Percentiles rank a stretch among this genome's conserved stretches.
Evolutionary conservation across 1,284 basidiomycete species (phyloP).

Genomic region (Pholiota adiposa): DNA sequence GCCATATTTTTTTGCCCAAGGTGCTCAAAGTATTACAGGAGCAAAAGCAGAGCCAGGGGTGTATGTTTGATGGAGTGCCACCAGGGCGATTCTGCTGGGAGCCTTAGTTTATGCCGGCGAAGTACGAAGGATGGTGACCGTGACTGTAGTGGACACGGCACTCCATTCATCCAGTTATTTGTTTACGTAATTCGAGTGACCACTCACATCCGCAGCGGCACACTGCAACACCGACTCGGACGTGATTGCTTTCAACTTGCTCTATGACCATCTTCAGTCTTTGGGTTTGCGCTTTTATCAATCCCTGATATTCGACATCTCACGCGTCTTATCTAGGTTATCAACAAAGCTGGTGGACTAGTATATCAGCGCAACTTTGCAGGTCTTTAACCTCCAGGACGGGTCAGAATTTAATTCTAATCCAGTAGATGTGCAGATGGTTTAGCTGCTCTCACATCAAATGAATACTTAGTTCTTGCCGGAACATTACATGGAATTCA

Average conservation of each 20-base stretch:
- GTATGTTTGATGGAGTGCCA: not conserved
- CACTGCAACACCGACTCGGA: no score
- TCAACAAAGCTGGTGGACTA: slow-evolving; percentile 98
- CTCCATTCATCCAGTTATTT: no score
- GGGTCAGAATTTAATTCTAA: slow-evolving; percentile 15
- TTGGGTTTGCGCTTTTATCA: slow-evolving; percentile 57
- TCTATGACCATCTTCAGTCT: slow-evolving; percentile 78
- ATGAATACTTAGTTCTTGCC: slow-evolving; percentile 96
- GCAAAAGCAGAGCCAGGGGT: not conserved
- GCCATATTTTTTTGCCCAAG: not conserved
- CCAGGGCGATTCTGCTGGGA: not conserved
- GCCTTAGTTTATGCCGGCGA: no score
- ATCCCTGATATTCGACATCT: slow-evolving; percentile 5
- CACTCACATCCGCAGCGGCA: no score
- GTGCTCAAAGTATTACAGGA: not conserved
- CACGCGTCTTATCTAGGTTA: slow-evolving; percentile 65
- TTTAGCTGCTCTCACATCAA: slow-evolving; percentile 87
- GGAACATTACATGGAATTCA: slow-evolving; percentile 98
- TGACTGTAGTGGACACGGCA: not conserved
- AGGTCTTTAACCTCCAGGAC: slow-evolving; percentile 51
- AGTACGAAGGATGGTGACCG: no score
- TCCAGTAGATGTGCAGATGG: slow-evolving; percentile 62
- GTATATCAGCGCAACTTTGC: slow-evolving; percentile 93
- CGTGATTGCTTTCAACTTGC: no score
- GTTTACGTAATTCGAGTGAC: no score